Base-by-base conservation (phyloP, 176 grass and related monocot species). In the Aegilops umbellulata region DNA sequence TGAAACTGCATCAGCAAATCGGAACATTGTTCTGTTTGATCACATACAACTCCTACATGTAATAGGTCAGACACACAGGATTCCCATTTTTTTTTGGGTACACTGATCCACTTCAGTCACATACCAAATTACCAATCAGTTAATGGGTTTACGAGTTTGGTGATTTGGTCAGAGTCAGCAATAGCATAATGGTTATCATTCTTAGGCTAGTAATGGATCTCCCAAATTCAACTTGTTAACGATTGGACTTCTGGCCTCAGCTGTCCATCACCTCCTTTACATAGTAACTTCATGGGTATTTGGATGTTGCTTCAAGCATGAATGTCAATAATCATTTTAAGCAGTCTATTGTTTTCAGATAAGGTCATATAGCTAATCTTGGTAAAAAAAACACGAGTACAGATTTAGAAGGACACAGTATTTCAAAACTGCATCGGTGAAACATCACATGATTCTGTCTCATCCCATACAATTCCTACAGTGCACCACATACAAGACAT, bases 221-320 rank as follows among this genome's bases (percentile, higher is more conserved):
- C 27, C 15, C 62, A 53, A 77, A 8, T 23, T 64, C 10, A 26
- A 41, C 31, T 69, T 12, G 57, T 3, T 13, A 85, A 68, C 2
- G 1, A 29, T 44, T 80, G 1, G 17, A 29, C 9, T 44, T 1
- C 8, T 53, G 38, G n/a, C 4, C 24, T 80, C 77, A 35, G 23
- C 36, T 73, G 3, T 32, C 47, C 29, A 39, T 10, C 29, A 27
- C 6, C 6, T 74, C 64, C 30, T 66, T 46, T 12, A 23, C 11
- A 82, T 35, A 53, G 7, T 57, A 49, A 27, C 5, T 10, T 66
- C 5, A 24, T 11, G 27, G 58, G 22, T 27, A 20, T 39, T 49
- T 78, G 63, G 63, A 25, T 22, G 31, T 30, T 27, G 22, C 20
- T 53, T 87, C 41, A 74, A 81, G 57, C 41, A 87, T 27, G 51